These are phyloP conservation scores for Volvariella surrecta DNA, from an alignment of 1,284 basidiomycete species.

Conservation along the genomic window DNA sequence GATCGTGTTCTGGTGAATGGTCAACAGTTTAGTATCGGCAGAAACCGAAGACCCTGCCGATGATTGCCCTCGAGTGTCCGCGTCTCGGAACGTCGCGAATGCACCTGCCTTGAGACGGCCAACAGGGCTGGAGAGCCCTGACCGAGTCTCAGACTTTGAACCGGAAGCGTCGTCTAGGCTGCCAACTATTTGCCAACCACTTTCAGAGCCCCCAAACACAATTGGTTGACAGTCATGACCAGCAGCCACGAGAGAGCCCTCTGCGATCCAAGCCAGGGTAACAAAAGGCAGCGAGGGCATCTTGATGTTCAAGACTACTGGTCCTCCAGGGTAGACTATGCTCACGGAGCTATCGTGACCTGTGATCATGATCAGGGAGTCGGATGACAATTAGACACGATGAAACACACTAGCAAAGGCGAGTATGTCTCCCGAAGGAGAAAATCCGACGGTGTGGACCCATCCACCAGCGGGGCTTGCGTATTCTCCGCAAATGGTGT, in stretches of 20 bases:
- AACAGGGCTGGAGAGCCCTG: conserved; percentile 37
- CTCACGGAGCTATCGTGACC: conserved; percentile 89
- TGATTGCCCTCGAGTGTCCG: conserved; percentile 80
- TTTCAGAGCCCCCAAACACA: conserved; percentile 66
- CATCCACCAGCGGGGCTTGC: conserved; percentile 86
- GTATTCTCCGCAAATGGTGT: conserved; percentile 95
- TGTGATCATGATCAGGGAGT: conserved; percentile 21
- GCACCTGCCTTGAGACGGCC: conserved; percentile 92
- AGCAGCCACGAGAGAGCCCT: conserved; percentile 79
- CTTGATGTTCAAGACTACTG: conserved; percentile 65
- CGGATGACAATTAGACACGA: background rate
- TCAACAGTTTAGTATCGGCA: conserved; percentile 69
- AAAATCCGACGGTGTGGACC: conserved; percentile 96
- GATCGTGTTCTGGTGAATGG: conserved; percentile 98
- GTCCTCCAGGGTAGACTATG: conserved; percentile 79
- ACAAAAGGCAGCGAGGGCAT: conserved; percentile 74
- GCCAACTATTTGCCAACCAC: conserved; percentile 72
- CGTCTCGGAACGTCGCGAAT: conserved; percentile 92
- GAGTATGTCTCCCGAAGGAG: conserved; percentile 86
- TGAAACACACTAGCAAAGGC: conserved; percentile 79
- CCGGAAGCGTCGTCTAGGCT: conserved; percentile 76
- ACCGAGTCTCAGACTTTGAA: conserved; percentile 35
- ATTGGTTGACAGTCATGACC: conserved; percentile 98
- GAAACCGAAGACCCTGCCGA: conserved; percentile 24
- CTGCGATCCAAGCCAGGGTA: conserved; percentile 79